A percentile compares a stretch with the other conserved stretches of the same genome.
Conservation (phyloP, 768 basidiomycete genomes). For the Boletus insuetus region DNA sequence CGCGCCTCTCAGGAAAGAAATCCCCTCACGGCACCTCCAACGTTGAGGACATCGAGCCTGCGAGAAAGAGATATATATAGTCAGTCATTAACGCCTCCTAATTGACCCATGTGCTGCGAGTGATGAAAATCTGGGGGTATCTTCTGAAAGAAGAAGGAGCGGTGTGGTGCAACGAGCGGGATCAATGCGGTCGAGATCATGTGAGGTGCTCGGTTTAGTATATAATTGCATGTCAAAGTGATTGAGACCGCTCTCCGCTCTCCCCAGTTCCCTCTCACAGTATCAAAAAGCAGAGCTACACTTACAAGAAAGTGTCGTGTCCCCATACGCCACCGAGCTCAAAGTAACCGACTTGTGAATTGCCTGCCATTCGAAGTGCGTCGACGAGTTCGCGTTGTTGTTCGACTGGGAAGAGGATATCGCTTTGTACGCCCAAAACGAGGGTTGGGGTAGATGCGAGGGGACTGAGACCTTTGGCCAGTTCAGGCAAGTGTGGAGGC, state of each 20-base stretch:
- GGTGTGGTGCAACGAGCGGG: neutral
- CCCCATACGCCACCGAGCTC: slow-evolving; percentile 99
- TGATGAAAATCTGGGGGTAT: neutral
- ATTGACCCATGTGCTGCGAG: neutral
- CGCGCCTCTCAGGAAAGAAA: slow-evolving; percentile 58
- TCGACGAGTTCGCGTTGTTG: slow-evolving; percentile 95
- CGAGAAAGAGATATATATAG: slow-evolving; percentile 2
- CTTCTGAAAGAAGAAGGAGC: neutral
- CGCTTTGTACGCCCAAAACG: slow-evolving; percentile 92
- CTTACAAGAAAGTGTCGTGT: slow-evolving; percentile 94
- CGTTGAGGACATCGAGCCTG: slow-evolving; percentile 83
- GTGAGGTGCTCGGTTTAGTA: neutral
- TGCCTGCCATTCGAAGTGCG: slow-evolving; percentile 88
- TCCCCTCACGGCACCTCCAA: slow-evolving; percentile 88
- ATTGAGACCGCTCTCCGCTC: neutral
- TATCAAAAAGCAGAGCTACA: slow-evolving; percentile 14
- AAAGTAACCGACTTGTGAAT: slow-evolving; percentile 87
- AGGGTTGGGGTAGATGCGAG: slow-evolving; percentile 76
- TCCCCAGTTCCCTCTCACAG: neutral
- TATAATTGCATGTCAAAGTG: slow-evolving; percentile 4
- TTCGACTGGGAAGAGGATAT: slow-evolving; percentile 95
- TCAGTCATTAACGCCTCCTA: slow-evolving; percentile 3
- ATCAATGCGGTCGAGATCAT: slow-evolving; percentile 5
- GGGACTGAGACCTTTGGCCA: slow-evolving; percentile 76
- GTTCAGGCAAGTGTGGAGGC: slow-evolving; percentile 69